Base-by-base conservation (phyloP, 2,329 filamentous ascomycete genomes). In the Exophiala oligosperma region DNA sequence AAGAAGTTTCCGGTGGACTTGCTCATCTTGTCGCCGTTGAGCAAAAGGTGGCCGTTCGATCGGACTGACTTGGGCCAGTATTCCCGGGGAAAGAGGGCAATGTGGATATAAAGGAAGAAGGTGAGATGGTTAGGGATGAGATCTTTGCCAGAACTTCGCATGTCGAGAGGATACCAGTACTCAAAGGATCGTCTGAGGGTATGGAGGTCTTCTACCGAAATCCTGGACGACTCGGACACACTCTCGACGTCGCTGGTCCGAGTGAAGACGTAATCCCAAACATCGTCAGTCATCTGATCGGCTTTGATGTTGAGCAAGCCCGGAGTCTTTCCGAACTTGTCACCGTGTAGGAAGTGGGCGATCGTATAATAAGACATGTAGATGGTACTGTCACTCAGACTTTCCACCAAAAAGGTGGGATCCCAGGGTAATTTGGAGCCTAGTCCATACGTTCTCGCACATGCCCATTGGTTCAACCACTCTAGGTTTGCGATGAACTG, bases 11-110 rank as follows among this genome's bases (percentile, higher is more conserved):
- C 94, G 0, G 92, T 97, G 54, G 89, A 93, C 80, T 99, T 99
- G 73, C 87, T 89, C 94, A 99, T 99, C 84, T 99, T 99, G 73
- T 96, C 91, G 50, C 93, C 93, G 73, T 99, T 99, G 64, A 99
- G 81, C 74, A 96, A 85, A 69, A 97, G 78, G 76, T 97, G 93
- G 1, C 94, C 94, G 71, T 99, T 99, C 62, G 90, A 87, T 64
- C 94, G 89, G 65, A 97, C 83, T 62, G 87, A 87, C 52, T 83
- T 84, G 9, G 94, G 94, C 92, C 93, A 97, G 79, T 92, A 95
- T 73, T 93, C 85, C 59, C 84, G 84, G 11, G 87, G 84, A 81
- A 97, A 97, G 44, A 99, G 82, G 9, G 94, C 94, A 64, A 94
- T 75, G 74, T 97, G 94, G 66, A 93, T 88, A 78, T 97, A 97